A percentile compares a stretch with the other conserved stretches of the same genome.
Conservation (phyloP, 768 basidiomycete species). For the Mycena epipterygia region DNA sequence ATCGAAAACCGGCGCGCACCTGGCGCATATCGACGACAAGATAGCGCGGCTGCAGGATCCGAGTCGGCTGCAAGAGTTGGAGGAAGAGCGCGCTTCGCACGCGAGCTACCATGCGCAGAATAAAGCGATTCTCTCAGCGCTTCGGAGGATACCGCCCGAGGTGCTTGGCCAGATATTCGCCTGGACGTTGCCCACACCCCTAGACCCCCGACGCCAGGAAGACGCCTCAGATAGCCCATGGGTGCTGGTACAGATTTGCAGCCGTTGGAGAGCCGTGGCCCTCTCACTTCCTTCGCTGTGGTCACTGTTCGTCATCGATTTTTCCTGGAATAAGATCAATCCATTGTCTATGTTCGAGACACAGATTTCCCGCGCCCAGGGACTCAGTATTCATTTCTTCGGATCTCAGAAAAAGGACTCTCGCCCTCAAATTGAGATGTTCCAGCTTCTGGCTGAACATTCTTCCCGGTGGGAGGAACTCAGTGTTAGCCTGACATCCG, state of each 20-base stretch:
- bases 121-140: neutral
- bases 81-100: neutral
- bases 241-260: neutral
- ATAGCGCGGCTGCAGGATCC: neutral
- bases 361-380: conserved; percentile 1
- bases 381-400: no score
- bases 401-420: neutral
- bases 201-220: neutral
- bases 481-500: neutral
- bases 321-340: neutral
- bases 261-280: conserved; percentile 5
- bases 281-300: neutral
- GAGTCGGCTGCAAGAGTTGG: neutral
- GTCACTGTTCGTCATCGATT: neutral
- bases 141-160: neutral
- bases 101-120: neutral
- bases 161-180: neutral
- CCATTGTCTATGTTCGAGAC: neutral
- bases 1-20: neutral
- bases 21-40: neutral
- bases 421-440: neutral
- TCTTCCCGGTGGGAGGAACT: conserved; percentile 11
- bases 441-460: neutral
- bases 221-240: neutral
- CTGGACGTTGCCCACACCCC: neutral